These are phyloP conservation scores for Gossypium rotundifolium DNA, from an alignment of 345 rosid species.

Conservation along the genomic window DNA sequence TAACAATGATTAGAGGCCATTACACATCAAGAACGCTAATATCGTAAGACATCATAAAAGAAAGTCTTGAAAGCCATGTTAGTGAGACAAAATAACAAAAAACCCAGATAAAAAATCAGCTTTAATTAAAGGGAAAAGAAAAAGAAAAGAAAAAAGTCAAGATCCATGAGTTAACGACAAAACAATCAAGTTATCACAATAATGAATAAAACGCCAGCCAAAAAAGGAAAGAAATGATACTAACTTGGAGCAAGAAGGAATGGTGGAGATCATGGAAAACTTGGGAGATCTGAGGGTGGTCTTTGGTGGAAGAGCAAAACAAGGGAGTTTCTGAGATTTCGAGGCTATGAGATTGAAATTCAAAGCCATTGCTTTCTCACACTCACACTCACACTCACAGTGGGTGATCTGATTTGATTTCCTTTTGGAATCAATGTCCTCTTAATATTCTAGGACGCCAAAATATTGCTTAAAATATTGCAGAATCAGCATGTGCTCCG, in stretches of 20 bases:
- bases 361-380: slow-evolving; percentile 47
- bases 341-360: slow-evolving; percentile 49
- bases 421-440: no score
- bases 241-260: slow-evolving; percentile 58
- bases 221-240: slow-evolving; percentile 12
- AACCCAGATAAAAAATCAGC: slow-evolving; percentile 28
- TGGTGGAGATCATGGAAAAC: slow-evolving; percentile 61
- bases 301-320: slow-evolving; percentile 52
- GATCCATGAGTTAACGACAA: background rate
- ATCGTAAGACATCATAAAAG: background rate
- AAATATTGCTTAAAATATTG: no score
- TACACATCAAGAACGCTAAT: background rate
- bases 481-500: no score
- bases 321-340: slow-evolving; percentile 44
- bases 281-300: slow-evolving; percentile 71
- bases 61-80: background rate
- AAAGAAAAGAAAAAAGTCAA: background rate
- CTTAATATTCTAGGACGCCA: no score
- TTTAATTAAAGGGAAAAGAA: slow-evolving; percentile 1
- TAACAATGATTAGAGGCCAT: background rate
- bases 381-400: no score
- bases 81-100: background rate
- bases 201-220: background rate
- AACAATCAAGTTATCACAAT: background rate
- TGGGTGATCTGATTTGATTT: no score